Conservation (phyloP, 768 basidiomycete species). For the Agrocybe pediades region DNA sequence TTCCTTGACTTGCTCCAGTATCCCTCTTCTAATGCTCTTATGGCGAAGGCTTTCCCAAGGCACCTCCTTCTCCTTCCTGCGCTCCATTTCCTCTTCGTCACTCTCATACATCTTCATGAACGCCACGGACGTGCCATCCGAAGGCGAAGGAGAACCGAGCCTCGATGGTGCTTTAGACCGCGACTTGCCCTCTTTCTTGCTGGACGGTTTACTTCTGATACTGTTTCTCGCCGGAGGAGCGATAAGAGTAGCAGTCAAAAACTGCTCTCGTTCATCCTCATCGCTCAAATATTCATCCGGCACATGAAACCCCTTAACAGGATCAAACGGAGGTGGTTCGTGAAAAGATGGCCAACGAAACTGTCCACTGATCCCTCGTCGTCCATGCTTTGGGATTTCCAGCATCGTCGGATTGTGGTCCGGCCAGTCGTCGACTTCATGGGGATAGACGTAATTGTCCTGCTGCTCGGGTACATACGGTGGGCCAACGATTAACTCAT, state of each 20-base stretch:
- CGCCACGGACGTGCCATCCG: constrained; percentile 20
- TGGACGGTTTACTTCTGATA: background rate
- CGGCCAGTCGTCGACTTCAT: constrained; percentile 2
- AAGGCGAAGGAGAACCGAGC: constrained; percentile 5
- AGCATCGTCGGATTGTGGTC: background rate
- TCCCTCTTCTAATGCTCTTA: constrained; percentile 53
- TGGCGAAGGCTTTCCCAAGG: constrained; percentile 50
- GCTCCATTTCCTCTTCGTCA: constrained; percentile 11
- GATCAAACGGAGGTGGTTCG: constrained; percentile 16
- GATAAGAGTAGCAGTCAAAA: constrained; percentile 1
- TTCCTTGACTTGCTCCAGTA: constrained; percentile 44
- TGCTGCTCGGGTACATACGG: constrained; percentile 15
- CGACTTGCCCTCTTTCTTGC: background rate
- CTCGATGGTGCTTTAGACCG: background rate
- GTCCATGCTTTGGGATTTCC: background rate
- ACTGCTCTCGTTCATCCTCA: background rate
- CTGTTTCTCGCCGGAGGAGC: background rate
- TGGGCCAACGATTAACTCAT: constrained; percentile 23
- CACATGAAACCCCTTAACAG: constrained; percentile 6
- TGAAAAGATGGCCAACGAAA: constrained; percentile 20
- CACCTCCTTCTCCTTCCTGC: constrained; percentile 15
- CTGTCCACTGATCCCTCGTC: background rate
- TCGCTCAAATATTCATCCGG: constrained; percentile 8
- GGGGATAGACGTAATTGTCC: background rate
- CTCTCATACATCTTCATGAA: constrained; percentile 26